Base-by-base conservation (phyloP, 2,329 filamentous ascomycete species). In the Claviceps sp. region DNA sequence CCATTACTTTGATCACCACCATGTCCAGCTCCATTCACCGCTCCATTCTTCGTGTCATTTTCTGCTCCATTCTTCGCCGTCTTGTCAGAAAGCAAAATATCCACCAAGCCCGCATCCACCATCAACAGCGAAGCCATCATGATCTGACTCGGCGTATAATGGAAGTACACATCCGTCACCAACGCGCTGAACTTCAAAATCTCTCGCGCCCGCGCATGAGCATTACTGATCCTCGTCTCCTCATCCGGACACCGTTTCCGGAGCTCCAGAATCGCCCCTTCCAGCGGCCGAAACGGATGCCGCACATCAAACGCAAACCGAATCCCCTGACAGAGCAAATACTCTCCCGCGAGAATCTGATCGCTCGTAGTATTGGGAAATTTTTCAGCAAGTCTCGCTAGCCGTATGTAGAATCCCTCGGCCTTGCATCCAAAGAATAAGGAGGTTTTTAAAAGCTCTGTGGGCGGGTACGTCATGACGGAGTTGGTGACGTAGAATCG, bases 401-500 rank as follows among this genome's bases (percentile, higher is more conserved):
- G 67, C 18, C 81, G 78, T 55, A 84, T 81, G 66, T 91, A 90
- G 65, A 83, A 80, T 55, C 88, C 88, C 63, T 98, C 91, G 4
- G 88, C 88, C 70, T 98, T 98, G 61, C 85, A 89, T 9, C 89
- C 89, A 57, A 98, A 86, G 73, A 94, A 97, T 51, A 98, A 78
- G 38, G 86, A 88, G 34, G 89, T 93, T 63, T 90, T 88, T 65
- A 95, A 82, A 58, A 97, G 86, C 56, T 88, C 84, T 56, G 87
- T 86, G 0, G 90, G 91, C 56, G 91, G 87, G 65, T 98, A 97
- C 34, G 90, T 95, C 87, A 97, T 95, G 62, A 90, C 81, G 42
- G 87, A 94, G 70, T 97, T 95, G 62, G 86, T 91, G 40, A 95
- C 78, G 72, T 97, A 98, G 76, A 98, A 97, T 53, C 93, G 86